phyloP scores from a whole-genome alignment of 179 eudicot species.

The Spergularia azorica region DNA sequence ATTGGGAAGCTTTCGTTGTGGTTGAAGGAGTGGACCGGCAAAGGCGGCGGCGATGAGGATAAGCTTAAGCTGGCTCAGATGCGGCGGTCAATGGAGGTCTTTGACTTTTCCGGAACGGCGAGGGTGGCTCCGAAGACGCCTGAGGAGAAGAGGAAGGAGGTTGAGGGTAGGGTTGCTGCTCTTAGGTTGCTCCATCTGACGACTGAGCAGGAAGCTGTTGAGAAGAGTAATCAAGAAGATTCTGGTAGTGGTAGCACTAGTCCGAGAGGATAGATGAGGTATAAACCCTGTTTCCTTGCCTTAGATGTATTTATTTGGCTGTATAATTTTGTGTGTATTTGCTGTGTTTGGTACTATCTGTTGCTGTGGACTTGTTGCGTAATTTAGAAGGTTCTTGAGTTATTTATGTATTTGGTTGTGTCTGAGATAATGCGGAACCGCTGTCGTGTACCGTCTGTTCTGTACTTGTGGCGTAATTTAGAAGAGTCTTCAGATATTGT shows the following conservation, averaged over 20 bases:
- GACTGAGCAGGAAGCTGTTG: conserved; percentile 27
- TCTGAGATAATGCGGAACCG: not conserved
- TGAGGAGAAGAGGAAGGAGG: conserved; percentile 83
- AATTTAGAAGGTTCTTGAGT: too few species aligned
- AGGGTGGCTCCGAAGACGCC: conserved; percentile 53
- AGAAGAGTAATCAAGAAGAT: conserved; percentile 9
- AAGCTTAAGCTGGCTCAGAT: conserved; percentile 68
- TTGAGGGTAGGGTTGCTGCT: conserved; percentile 90
- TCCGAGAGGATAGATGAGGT: conserved; percentile 72
- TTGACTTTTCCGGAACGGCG: conserved; percentile 28
- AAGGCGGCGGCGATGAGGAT: conserved; percentile 49
- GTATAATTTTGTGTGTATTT: not conserved
- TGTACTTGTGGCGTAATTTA: too few species aligned
- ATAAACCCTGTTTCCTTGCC: not conserved
- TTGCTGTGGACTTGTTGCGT: conserved; percentile 12
- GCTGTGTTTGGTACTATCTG: conserved; percentile 30
- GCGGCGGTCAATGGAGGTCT: conserved; percentile 53
- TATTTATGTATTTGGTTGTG: too few species aligned
- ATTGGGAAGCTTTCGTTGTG: conserved; percentile 67
- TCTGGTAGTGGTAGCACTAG: conserved; percentile 37
- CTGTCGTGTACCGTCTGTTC: too few species aligned
- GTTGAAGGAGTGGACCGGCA: conserved; percentile 58
- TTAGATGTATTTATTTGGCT: not conserved
- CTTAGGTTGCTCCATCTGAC: conserved; percentile 82
- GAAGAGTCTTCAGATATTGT: not conserved